Base-by-base conservation (phyloP, 805 yeast genomes). In the Debaryomyces tyrocola region DNA sequence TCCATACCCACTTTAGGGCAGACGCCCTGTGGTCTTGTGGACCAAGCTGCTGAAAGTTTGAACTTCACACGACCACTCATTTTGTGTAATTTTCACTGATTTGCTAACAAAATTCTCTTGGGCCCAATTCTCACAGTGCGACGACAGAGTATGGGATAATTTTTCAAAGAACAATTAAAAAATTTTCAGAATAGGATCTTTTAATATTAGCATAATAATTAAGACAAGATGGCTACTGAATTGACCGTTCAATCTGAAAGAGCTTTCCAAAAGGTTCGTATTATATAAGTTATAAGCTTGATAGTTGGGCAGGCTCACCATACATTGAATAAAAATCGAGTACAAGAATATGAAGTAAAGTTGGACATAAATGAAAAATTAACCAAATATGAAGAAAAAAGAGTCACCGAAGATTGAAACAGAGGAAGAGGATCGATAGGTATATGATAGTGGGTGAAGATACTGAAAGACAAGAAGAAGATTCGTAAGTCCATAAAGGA, bases 181-280 rank as follows among this genome's bases (percentile, higher is more conserved):
- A 31, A 31, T 31, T 31, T 31, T 31, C 34, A 31, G 34, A 24
- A n/a, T 31, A 31, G 17, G 34, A 31, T 31, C 34, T 31, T 37
- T 37, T 31, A 33, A 34, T 45, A 39, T 24, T 33, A 46, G 42
- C 42, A 41, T 41, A 37, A 27, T 33, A 46, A 40, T 44, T 38
- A 50, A 48, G 51, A 56, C 62, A 82, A 81, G 81, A 94, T 92
- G 98, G 95, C 98, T 76, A 87, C 98, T 80, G 99, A 94, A 86
- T 90, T 94, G 83, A 92, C 97, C 78, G 99, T 94, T 83, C 99
- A 94, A 87, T 87, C 97, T 76, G 99, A 94, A 86, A 92, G 96
- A 83, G 99, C 99, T 90, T 94, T 87, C 96, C 99, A 94, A 86
- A 94, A 94, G 95, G 96, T 89, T 83, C 75, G 95, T 78, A 64